phyloP scores from a whole-genome alignment of 2,329 filamentous ascomycete species.

The Ascochyta fabae region DNA sequence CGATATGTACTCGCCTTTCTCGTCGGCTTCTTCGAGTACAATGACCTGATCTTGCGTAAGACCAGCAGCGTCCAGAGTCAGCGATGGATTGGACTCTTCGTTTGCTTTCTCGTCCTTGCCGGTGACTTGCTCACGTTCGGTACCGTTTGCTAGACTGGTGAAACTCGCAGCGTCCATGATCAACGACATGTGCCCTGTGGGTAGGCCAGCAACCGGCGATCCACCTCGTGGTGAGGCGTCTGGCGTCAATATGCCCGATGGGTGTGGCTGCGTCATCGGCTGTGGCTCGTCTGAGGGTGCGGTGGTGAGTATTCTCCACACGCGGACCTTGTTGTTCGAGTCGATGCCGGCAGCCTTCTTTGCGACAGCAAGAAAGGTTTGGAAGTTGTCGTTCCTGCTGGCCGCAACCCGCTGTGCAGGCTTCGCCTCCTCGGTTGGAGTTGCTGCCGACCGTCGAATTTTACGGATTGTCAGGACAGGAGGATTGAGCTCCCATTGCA shows the following conservation, averaged over 20 bases:
- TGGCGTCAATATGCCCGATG: slow-evolving; percentile 53
- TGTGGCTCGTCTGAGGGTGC: slow-evolving; percentile 45
- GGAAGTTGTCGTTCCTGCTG: slow-evolving; percentile 72
- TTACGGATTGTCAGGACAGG: slow-evolving; percentile 86
- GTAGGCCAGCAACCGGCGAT: slow-evolving; percentile 46
- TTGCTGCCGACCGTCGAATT: slow-evolving; percentile 67
- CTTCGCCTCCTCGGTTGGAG: slow-evolving; percentile 66
- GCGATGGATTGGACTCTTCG: slow-evolving; percentile 76
- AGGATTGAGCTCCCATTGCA: slow-evolving; percentile 83
- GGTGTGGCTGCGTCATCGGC: slow-evolving; percentile 28
- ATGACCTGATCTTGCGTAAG: slow-evolving; percentile 77
- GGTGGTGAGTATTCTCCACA: slow-evolving; percentile 70
- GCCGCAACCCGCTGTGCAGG: slow-evolving; percentile 71
- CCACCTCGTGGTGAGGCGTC: slow-evolving; percentile 53
- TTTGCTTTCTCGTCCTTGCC: slow-evolving; percentile 74
- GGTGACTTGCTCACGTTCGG: slow-evolving; percentile 69
- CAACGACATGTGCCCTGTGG: slow-evolving; percentile 55
- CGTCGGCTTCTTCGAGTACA: slow-evolving; percentile 79
- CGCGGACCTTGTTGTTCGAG: slow-evolving; percentile 73
- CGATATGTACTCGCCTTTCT: slow-evolving; percentile 62
- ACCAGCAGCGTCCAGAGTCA: slow-evolving; percentile 69
- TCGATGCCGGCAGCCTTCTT: slow-evolving; percentile 75
- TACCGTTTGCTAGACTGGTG: slow-evolving; percentile 65
- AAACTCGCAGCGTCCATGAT: slow-evolving; percentile 70
- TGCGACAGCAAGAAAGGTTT: slow-evolving; percentile 76